Evolutionary conservation across 805 yeast species (phyloP).

Genomic region (Naumovozyma dairenensis): DNA sequence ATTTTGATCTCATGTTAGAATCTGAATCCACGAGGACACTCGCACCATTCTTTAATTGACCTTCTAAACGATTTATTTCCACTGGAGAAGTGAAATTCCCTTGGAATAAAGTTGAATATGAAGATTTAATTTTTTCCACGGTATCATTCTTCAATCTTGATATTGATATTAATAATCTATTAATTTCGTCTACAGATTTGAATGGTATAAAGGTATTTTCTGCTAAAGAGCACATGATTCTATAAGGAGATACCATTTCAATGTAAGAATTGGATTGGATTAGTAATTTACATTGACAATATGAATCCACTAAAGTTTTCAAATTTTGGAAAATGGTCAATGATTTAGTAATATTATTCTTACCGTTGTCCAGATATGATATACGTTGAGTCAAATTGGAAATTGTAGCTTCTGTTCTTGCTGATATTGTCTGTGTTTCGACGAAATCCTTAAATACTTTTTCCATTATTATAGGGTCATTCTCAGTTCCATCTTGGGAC

Average conservation of each 20-base stretch:
- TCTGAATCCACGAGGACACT: slow-evolving; percentile 62
- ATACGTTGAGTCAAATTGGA: slow-evolving; percentile 67
- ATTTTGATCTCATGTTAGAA: slow-evolving; percentile 42
- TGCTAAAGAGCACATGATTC: slow-evolving; percentile 26
- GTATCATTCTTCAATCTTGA: slow-evolving; percentile 20
- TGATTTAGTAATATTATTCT: slow-evolving; percentile 70
- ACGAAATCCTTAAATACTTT: slow-evolving; percentile 40
- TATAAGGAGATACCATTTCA: slow-evolving; percentile 23
- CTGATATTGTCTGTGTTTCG: slow-evolving; percentile 73
- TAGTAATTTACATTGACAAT: slow-evolving; percentile 14
- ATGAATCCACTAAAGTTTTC: slow-evolving; percentile 63
- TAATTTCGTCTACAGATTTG: slow-evolving; percentile 65
- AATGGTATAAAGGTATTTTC: slow-evolving; percentile 44
- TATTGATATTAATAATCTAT: slow-evolving; percentile 21
- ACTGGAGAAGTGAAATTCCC: slow-evolving; percentile 7
- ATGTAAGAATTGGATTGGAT: slow-evolving; percentile 11
- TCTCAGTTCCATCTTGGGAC: neutral
- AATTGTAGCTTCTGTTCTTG: slow-evolving; percentile 53
- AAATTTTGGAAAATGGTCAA: slow-evolving; percentile 81
- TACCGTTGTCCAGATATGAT: slow-evolving; percentile 68
- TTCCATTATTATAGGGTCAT: slow-evolving; percentile 16
- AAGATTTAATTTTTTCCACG: slow-evolving; percentile 14
- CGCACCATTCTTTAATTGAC: slow-evolving; percentile 42
- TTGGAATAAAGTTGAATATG: slow-evolving; percentile 6
- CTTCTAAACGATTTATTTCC: slow-evolving; percentile 11